A percentile compares a stretch with the other conserved stretches of the same genome.
These are phyloP conservation scores for Tuber calosporum DNA, from an alignment of 495 filamentous ascomycete species.

Conservation along the genomic window DNA sequence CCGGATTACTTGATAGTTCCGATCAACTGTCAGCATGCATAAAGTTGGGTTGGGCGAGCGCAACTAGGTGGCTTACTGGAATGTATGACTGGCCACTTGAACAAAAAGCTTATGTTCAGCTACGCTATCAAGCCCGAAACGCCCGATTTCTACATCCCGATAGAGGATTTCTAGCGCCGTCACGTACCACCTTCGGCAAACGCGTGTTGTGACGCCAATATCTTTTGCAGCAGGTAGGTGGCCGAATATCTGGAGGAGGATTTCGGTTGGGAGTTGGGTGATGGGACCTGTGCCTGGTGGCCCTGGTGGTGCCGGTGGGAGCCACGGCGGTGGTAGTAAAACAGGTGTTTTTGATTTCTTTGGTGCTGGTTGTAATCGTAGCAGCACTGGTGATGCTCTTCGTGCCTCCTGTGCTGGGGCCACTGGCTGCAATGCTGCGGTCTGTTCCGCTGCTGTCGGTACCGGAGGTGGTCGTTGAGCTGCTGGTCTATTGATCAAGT, in stretches of 20 bases:
- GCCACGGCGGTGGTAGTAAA: neutral
- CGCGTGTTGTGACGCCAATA: neutral
- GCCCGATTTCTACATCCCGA: neutral
- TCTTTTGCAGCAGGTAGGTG: neutral
- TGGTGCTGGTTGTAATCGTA: neutral
- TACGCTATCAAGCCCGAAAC: neutral
- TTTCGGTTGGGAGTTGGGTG: slow-evolving; percentile 11
- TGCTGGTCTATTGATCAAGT: neutral
- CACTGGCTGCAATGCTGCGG: no score
- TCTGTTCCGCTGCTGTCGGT: neutral
- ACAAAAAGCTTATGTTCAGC: neutral
- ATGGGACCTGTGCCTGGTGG: neutral
- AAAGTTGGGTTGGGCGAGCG: neutral
- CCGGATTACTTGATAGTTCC: neutral
- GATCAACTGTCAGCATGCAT: neutral
- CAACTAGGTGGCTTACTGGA: neutral
- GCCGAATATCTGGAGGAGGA: slow-evolving; percentile 7
- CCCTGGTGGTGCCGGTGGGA: neutral
- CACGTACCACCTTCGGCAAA: slow-evolving; percentile 13
- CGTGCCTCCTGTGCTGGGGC: neutral
- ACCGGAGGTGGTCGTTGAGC: neutral
- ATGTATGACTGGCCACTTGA: neutral
- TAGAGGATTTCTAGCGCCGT: slow-evolving; percentile 14
- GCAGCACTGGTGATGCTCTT: neutral
- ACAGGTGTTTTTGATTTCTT: neutral